Evolutionary conservation across 2,329 filamentous ascomycete species (phyloP).

Genomic region (Exophiala bonariae): DNA sequence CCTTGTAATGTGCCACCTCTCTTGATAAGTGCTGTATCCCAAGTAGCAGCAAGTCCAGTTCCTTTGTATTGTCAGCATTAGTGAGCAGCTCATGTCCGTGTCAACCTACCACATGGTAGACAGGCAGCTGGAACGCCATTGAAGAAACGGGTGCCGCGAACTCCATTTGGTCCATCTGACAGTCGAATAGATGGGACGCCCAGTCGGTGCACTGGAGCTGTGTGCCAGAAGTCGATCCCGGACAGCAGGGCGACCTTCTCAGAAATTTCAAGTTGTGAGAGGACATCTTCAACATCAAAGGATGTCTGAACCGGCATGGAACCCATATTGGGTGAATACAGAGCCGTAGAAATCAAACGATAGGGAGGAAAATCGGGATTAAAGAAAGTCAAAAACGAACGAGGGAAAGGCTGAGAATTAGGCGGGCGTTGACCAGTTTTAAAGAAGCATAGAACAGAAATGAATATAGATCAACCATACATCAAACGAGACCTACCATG

Average conservation of each 20-base stretch:
- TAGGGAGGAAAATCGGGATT: not conserved
- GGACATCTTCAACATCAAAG: constrained; percentile 30
- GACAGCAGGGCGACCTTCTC: constrained; percentile 59
- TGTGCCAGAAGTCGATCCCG: constrained; percentile 70
- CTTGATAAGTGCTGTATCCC: constrained; percentile 70
- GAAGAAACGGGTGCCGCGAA: constrained; percentile 67
- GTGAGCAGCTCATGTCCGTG: too few relatives aligned
- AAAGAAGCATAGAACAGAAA: too few relatives aligned
- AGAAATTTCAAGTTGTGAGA: constrained; percentile 37
- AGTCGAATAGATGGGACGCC: constrained; percentile 66
- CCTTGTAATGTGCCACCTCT: constrained; percentile 71
- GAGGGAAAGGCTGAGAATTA: too few relatives aligned
- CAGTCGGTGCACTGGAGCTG: constrained; percentile 62
- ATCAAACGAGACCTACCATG: too few relatives aligned
- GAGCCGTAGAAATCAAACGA: not conserved
- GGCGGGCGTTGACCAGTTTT: too few relatives aligned
- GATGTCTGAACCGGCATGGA: constrained; percentile 18
- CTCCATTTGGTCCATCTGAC: constrained; percentile 70
- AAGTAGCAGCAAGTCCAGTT: constrained; percentile 75
- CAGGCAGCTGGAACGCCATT: constrained; percentile 70
- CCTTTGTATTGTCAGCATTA: constrained; percentile 40
- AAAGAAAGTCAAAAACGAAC: not conserved
- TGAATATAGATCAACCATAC: too few relatives aligned
- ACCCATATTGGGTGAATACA: constrained; percentile 16
- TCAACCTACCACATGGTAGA: constrained; percentile 61